These are phyloP conservation scores for Picea mariana DNA, from an alignment of 83 land plant genomes.

Conservation along the genomic window DNA sequence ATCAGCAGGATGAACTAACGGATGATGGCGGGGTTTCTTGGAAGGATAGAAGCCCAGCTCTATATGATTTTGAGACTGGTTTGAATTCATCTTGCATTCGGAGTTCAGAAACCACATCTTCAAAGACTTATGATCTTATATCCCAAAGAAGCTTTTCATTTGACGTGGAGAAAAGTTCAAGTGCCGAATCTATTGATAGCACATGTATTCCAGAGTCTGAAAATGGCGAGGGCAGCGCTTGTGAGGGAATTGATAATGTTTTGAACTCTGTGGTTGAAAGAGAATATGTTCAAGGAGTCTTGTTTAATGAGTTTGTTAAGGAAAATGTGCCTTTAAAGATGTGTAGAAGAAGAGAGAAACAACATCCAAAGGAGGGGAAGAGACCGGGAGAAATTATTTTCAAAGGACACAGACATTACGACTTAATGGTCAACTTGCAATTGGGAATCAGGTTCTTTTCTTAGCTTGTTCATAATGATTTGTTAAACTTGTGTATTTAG, in stretches of 20 bases:
- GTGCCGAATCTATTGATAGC: neutral
- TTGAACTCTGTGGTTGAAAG: constrained; percentile 19
- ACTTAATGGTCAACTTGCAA: constrained; percentile 71
- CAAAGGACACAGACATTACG: constrained; percentile 78
- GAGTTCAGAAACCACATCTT: constrained; percentile 5
- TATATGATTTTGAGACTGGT: neutral
- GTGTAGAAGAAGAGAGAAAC: constrained; percentile 1
- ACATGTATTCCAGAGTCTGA: neutral
- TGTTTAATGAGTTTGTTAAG: constrained; percentile 34
- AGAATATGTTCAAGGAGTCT: constrained; percentile 70
- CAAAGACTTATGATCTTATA: neutral
- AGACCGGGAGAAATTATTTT: constrained; percentile 60
- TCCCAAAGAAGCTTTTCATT: neutral
- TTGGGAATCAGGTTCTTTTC: constrained; percentile 65
- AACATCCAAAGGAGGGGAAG: constrained; percentile 37
- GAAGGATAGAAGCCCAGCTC: constrained; percentile 7
- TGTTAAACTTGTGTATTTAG: too few relatives aligned
- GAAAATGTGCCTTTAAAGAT: constrained; percentile 6
- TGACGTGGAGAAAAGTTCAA: neutral
- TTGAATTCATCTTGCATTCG: neutral
- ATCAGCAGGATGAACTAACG: neutral
- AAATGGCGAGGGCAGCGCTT: neutral
- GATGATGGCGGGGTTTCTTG: neutral
- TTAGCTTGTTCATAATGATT: neutral
- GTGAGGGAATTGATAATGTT: neutral